Conservation (phyloP, 106 monocot species). For the Phalaenopsis aphrodite region DNA sequence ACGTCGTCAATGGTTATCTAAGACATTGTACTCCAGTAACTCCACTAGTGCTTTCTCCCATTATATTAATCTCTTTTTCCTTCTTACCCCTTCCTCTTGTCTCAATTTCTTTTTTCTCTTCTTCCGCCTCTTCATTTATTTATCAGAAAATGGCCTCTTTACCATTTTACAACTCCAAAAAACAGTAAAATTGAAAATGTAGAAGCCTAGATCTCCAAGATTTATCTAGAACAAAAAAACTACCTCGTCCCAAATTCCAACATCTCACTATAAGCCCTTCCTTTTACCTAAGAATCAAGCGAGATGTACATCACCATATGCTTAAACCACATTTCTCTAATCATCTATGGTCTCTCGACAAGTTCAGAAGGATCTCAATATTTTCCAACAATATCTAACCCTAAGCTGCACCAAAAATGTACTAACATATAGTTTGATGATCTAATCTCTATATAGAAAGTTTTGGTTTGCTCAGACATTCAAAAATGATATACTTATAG, state of each 20-base stretch:
- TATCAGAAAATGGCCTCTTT: neutral
- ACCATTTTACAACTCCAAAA: neutral
- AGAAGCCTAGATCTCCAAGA: neutral
- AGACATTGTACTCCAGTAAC: neutral
- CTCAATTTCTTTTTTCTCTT: neutral
- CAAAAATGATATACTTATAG: too few relatives aligned
- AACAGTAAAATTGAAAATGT: neutral
- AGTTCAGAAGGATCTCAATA: too few relatives aligned
- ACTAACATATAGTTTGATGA: too few relatives aligned
- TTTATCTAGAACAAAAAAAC: neutral
- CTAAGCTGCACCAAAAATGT: too few relatives aligned
- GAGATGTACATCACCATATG: too few relatives aligned
- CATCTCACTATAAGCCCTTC: neutral
- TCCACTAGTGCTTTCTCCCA: neutral
- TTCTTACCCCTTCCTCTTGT: neutral
- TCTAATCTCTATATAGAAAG: too few relatives aligned
- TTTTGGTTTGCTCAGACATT: too few relatives aligned
- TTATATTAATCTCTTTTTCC: neutral
- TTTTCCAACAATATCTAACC: too few relatives aligned
- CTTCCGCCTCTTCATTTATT: neutral
- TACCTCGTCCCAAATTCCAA: neutral
- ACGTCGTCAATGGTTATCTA: neutral
- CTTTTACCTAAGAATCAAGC: neutral
- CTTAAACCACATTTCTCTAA: too few relatives aligned
- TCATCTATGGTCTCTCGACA: too few relatives aligned